A percentile compares a stretch with the other conserved stretches of the same genome.
Evolutionary conservation across 495 filamentous ascomycete genomes (phyloP).

Genomic region (Penicillium manginii): DNA sequence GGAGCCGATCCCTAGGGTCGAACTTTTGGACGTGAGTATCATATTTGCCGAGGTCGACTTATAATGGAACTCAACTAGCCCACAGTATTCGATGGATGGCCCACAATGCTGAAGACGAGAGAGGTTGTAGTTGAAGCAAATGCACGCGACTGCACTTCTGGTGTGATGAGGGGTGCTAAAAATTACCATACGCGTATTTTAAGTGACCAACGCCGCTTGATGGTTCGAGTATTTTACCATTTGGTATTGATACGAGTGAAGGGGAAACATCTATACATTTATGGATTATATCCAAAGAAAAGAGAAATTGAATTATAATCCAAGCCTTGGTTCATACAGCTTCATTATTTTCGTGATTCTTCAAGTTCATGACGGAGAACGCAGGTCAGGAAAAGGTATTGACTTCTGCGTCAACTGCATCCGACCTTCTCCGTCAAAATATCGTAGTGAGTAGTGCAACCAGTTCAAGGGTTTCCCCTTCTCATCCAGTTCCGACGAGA

Average conservation of each 20-base stretch:
- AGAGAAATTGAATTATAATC: not conserved
- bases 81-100: not conserved
- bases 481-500: conserved; percentile 14
- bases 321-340: not conserved
- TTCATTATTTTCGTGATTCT: not conserved
- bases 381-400: conserved; percentile 6
- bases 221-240: not conserved
- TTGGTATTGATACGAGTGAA: not conserved
- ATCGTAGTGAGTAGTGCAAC: conserved; percentile 14
- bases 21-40: not conserved
- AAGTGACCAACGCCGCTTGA: conserved; percentile 4
- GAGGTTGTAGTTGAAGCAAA: conserved; percentile 1
- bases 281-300: too few species aligned
- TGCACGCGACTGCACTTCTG: not conserved
- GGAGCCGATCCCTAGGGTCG: conserved; percentile 12
- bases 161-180: conserved; percentile 10
- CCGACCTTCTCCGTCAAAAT: conserved; percentile 14
- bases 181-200: conserved; percentile 15
- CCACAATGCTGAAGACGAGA: conserved; percentile 1
- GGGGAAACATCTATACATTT: too few species aligned
- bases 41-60: not conserved
- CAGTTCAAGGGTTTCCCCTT: conserved; percentile 11
- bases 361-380: not conserved
- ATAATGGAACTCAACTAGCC: not conserved
- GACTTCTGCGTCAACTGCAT: conserved; percentile 9